Evolutionary conservation across 768 basidiomycete species (phyloP).

Genomic region (Scleroderma citrinum): DNA sequence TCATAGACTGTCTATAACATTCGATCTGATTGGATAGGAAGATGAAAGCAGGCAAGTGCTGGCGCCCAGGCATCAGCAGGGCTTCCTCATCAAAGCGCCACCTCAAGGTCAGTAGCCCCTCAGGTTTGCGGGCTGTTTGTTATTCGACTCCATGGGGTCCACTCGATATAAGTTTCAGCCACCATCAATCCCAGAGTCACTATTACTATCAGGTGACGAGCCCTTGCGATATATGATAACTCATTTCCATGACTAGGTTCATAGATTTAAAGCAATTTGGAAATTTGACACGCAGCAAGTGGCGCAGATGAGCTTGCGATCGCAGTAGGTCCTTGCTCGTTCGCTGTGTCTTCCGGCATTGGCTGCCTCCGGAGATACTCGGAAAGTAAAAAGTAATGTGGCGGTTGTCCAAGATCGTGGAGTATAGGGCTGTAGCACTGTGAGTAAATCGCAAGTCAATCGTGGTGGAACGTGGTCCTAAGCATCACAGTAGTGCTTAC

Average conservation of each 20-base stretch:
- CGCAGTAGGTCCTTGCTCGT: neutral
- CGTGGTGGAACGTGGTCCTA: neutral
- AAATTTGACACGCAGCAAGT: neutral
- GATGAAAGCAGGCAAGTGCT: neutral
- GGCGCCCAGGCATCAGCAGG: neutral
- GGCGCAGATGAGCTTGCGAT: neutral
- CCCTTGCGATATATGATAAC: no score
- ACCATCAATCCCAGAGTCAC: neutral
- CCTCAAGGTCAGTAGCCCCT: neutral
- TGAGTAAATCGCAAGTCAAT: neutral
- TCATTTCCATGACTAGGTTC: neutral
- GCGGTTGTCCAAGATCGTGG: neutral
- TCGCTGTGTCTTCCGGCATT: no score
- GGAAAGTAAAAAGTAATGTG: neutral
- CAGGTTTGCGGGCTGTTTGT: neutral
- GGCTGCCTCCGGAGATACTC: no score
- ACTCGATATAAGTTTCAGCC: neutral
- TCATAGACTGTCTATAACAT: no score
- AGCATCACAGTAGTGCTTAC: no score
- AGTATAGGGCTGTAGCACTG: neutral
- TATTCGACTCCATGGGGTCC: neutral
- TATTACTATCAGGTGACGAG: neutral
- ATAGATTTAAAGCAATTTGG: neutral
- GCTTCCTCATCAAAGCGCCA: neutral
- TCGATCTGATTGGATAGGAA: neutral